Percentiles rank a stretch among this genome's conserved stretches.
These are phyloP conservation scores for Hypomontagnella submonticulosa DNA, from an alignment of 495 filamentous ascomycete species.

Conservation along the genomic window DNA sequence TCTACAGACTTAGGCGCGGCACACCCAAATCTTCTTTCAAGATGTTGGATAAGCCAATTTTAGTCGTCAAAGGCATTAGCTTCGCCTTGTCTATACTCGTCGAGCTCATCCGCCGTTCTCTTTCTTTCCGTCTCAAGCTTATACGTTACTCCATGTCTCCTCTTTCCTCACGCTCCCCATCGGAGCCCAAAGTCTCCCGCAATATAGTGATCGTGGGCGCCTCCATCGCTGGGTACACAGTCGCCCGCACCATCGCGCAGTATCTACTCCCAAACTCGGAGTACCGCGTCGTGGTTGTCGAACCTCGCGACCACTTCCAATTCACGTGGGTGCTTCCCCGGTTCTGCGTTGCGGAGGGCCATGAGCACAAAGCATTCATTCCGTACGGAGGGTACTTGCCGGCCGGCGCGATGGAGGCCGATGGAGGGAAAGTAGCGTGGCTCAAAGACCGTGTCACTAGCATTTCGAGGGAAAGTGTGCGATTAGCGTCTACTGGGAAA, in stretches of 20 bases:
- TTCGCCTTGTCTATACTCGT: slow-evolving; percentile 27
- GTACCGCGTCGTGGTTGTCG: slow-evolving; percentile 65
- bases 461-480: slow-evolving; percentile 41
- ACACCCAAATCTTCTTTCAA: neutral
- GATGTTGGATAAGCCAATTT: slow-evolving; percentile 43
- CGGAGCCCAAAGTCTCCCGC: slow-evolving; percentile 38
- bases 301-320: slow-evolving; percentile 69
- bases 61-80: slow-evolving; percentile 33
- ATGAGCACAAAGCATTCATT: slow-evolving; percentile 62
- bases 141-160: slow-evolving; percentile 31
- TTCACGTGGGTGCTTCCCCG: slow-evolving; percentile 66
- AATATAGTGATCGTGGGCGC: slow-evolving; percentile 67
- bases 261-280: slow-evolving; percentile 57
- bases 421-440: slow-evolving; percentile 48
- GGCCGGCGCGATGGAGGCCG: slow-evolving; percentile 25
- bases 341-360: slow-evolving; percentile 56
- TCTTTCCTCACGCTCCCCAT: slow-evolving; percentile 27
- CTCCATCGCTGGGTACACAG: slow-evolving; percentile 64
- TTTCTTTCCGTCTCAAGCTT: slow-evolving; percentile 39
- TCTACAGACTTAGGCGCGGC: neutral
- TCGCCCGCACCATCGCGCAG: slow-evolving; percentile 57
- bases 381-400: slow-evolving; percentile 56
- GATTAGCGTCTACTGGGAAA: slow-evolving; percentile 42
- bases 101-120: slow-evolving; percentile 31
- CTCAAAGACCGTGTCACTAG: slow-evolving; percentile 49